These are phyloP conservation scores for Echinosophora koreensis DNA, from an alignment of 306 rosid species.

Conservation along the genomic window DNA sequence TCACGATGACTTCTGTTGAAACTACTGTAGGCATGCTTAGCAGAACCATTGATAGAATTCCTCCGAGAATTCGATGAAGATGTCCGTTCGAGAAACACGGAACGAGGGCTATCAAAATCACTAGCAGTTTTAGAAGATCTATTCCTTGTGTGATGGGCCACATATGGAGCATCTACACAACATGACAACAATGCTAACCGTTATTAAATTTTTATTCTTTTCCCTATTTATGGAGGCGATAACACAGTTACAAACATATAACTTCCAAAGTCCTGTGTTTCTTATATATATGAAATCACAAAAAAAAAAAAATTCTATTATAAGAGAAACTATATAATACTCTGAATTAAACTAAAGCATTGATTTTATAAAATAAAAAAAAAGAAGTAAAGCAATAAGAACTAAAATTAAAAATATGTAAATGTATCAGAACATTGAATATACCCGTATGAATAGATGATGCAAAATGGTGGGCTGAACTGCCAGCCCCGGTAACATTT, in stretches of 20 bases:
- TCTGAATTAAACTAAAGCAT: conserved; percentile 25
- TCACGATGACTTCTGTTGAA: conserved; percentile 93
- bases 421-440: neutral
- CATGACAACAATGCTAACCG: conserved; percentile 3
- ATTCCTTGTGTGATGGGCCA: conserved; percentile 65
- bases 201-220: conserved; percentile 5
- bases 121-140: conserved; percentile 66
- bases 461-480: conserved; percentile 86
- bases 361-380: neutral
- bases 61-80: conserved; percentile 85
- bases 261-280: neutral
- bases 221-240: neutral
- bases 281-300: conserved; percentile 8
- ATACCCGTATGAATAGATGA: conserved; percentile 81
- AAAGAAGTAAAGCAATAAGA: neutral
- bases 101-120: conserved; percentile 84
- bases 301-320: neutral
- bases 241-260: conserved; percentile 2
- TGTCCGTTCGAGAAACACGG: conserved; percentile 80
- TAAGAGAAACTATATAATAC: neutral
- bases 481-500: conserved; percentile 84
- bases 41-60: conserved; percentile 80
- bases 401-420: neutral
- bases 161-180: conserved; percentile 68
- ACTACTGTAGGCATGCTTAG: conserved; percentile 96